phyloP scores from a whole-genome alignment of 2,329 filamentous ascomycete genomes.

The Claviceps humidiphila region DNA sequence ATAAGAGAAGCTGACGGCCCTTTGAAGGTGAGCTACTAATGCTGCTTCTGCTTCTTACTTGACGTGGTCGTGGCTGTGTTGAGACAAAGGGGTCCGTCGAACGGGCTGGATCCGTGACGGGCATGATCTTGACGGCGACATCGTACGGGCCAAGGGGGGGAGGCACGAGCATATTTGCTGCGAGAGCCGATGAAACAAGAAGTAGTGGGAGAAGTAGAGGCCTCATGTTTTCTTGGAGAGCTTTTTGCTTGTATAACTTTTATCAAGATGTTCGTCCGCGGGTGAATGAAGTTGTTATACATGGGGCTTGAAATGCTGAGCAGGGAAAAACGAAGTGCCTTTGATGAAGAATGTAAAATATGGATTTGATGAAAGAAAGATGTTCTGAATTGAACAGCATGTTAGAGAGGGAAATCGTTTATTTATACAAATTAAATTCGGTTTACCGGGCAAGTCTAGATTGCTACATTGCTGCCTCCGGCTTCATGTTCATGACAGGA shows the following conservation, averaged over 20 bases:
- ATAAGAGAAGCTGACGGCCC: slow-evolving; percentile 7
- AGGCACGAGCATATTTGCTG: slow-evolving; percentile 12
- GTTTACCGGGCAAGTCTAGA: too few relatives aligned
- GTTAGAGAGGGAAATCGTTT: too few relatives aligned
- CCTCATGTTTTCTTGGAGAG: slow-evolving; percentile 2
- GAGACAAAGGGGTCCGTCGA: neutral
- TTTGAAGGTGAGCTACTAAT: neutral
- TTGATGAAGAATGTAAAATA: too few relatives aligned
- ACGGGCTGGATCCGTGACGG: slow-evolving; percentile 18
- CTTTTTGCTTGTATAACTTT: neutral
- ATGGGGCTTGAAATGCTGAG: too few relatives aligned
- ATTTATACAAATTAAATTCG: too few relatives aligned
- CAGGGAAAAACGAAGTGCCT: too few relatives aligned
- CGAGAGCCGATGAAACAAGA: neutral
- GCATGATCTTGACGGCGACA: slow-evolving; percentile 13
- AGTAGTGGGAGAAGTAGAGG: neutral
- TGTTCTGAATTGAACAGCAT: too few relatives aligned
- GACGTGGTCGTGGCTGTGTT: neutral
- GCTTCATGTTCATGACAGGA: too few relatives aligned
- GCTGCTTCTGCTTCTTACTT: neutral
- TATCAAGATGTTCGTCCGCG: neutral
- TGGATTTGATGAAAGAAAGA: too few relatives aligned
- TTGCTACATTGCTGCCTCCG: too few relatives aligned
- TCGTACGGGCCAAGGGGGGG: slow-evolving; percentile 17
- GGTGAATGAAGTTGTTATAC: too few relatives aligned